These are phyloP conservation scores for Stemphylium beticola DNA, from an alignment of 2,329 filamentous ascomycete genomes.

Conservation along the genomic window DNA sequence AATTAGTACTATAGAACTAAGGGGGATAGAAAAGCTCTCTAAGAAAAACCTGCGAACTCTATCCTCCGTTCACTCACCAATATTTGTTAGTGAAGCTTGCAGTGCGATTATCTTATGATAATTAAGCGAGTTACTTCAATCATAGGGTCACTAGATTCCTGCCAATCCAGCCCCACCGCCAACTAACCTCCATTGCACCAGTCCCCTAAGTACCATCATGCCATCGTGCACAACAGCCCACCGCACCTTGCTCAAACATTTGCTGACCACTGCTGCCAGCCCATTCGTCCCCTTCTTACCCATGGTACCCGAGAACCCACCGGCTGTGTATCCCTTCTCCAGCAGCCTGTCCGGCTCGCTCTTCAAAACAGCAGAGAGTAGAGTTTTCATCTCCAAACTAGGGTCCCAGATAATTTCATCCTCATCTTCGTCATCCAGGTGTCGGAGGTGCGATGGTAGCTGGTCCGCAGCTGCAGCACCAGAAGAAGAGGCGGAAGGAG, in stretches of 20 bases:
- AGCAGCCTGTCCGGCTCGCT: slow-evolving; percentile 48
- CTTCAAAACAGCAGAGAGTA: slow-evolving; percentile 52
- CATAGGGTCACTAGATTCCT: background rate
- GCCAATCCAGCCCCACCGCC: slow-evolving; percentile 27
- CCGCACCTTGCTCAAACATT: slow-evolving; percentile 61
- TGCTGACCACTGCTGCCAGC: slow-evolving; percentile 62
- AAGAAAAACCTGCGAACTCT: too few species aligned
- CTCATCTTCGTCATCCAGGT: slow-evolving; percentile 51
- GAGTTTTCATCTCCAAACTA: slow-evolving; percentile 55
- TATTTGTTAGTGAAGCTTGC: too few species aligned
- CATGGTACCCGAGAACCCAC: slow-evolving; percentile 47
- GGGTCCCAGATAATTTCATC: slow-evolving; percentile 61
- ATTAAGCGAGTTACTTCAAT: background rate
- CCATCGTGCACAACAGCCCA: slow-evolving; percentile 69
- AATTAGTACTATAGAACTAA: too few species aligned
- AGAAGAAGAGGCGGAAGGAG: background rate
- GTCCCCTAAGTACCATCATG: slow-evolving; percentile 60
- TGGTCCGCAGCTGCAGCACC: background rate
- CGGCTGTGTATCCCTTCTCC: slow-evolving; percentile 12
- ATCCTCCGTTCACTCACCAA: too few species aligned
- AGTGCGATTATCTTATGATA: too few species aligned
- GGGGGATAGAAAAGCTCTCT: too few species aligned
- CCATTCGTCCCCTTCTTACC: slow-evolving; percentile 60
- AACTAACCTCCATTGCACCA: slow-evolving; percentile 50
- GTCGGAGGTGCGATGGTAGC: slow-evolving; percentile 3